Evolutionary conservation across 2,329 filamentous ascomycete genomes (phyloP).

Genomic region (Ceratocystis albifundus): DNA sequence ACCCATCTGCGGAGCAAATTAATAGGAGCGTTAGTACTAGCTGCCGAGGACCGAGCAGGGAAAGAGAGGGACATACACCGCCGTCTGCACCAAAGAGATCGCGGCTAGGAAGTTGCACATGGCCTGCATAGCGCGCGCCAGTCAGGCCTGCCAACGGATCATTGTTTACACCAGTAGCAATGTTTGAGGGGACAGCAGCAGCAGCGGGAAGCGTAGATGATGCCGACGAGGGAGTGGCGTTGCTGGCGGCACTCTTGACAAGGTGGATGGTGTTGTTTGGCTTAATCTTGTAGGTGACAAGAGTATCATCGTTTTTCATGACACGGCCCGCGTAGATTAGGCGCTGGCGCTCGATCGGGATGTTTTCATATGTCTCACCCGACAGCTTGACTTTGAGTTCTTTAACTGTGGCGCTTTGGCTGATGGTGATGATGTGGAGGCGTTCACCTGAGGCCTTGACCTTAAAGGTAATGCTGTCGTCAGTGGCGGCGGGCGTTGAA

Average conservation of each 20-base stretch:
- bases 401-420: constrained; percentile 61
- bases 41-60: background rate
- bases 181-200: constrained; percentile 53
- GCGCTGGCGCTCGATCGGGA: constrained; percentile 78
- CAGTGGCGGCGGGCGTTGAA: constrained; percentile 63
- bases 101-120: constrained; percentile 74
- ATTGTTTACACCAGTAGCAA: constrained; percentile 72
- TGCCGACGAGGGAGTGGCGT: constrained; percentile 40
- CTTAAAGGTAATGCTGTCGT: constrained; percentile 75
- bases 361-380: constrained; percentile 67
- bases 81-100: constrained; percentile 90
- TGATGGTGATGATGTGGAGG: constrained; percentile 71
- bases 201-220: constrained; percentile 34
- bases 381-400: constrained; percentile 87
- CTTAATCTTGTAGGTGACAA: constrained; percentile 88
- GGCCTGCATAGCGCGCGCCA: constrained; percentile 84
- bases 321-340: constrained; percentile 96
- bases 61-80: constrained; percentile 52
- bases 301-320: constrained; percentile 82
- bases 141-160: constrained; percentile 85
- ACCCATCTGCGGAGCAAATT: constrained; percentile 56
- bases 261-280: constrained; percentile 90
- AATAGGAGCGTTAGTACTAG: constrained; percentile 2
- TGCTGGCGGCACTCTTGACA: constrained; percentile 92
- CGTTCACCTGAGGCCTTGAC: constrained; percentile 92